Evolutionary conservation across 2,329 filamentous ascomycete species (phyloP).

Genomic region (Pezizomycotina sp.): DNA sequence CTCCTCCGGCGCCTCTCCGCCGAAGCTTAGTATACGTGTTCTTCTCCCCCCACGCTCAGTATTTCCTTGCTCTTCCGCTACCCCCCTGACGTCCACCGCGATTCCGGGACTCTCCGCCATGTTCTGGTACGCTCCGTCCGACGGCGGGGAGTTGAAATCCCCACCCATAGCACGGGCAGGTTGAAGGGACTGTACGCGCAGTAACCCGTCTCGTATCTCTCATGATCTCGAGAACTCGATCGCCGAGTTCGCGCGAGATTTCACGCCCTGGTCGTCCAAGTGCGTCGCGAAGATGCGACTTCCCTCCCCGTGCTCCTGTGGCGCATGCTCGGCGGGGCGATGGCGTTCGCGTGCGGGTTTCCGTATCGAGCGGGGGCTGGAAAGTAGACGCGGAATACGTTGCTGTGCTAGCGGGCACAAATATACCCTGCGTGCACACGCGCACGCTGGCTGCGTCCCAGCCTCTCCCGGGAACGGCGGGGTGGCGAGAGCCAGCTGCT

Average conservation of each 20-base stretch:
- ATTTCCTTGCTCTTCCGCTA: slow-evolving; percentile 33
- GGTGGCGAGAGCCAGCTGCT: slow-evolving; percentile 61
- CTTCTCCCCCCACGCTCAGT: slow-evolving; percentile 45
- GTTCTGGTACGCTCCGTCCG: slow-evolving; percentile 42
- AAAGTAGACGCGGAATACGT: too few species aligned
- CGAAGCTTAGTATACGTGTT: slow-evolving; percentile 53
- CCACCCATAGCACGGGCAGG: slow-evolving; percentile 35
- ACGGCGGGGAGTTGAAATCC: slow-evolving; percentile 51
- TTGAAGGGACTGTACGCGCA: too few species aligned
- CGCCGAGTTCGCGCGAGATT: slow-evolving; percentile 43
- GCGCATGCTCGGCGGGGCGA: too few species aligned
- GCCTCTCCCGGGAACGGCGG: slow-evolving; percentile 57
- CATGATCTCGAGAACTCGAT: too few species aligned
- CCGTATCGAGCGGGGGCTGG: too few species aligned
- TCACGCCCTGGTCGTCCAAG: slow-evolving; percentile 44
- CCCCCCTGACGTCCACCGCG: slow-evolving; percentile 35
- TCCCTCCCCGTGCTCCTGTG: too few species aligned
- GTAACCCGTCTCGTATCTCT: too few species aligned
- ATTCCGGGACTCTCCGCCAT: slow-evolving; percentile 36
- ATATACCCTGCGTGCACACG: slow-evolving; percentile 35
- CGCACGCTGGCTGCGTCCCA: slow-evolving; percentile 48
- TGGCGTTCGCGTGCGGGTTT: too few species aligned
- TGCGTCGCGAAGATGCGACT: slow-evolving; percentile 56
- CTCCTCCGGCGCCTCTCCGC: slow-evolving; percentile 27
- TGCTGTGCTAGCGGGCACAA: slow-evolving; percentile 39